These are phyloP conservation scores for Colletotrichum siamense DNA, from an alignment of 2,329 filamentous ascomycete genomes.

Conservation along the genomic window DNA sequence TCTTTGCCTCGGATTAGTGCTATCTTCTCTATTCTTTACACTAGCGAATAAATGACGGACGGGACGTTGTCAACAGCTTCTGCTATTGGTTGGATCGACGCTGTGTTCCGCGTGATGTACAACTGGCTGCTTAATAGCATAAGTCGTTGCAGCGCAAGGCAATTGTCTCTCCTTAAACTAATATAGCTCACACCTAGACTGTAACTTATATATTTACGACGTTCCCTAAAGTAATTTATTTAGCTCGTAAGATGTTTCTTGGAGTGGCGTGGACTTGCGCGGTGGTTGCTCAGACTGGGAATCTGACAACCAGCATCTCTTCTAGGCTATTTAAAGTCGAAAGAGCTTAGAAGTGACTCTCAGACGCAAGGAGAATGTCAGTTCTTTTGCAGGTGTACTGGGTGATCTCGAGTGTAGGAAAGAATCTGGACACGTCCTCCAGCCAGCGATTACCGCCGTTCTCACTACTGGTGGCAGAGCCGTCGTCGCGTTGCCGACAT, in stretches of 20 bases:
- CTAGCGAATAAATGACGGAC: not conserved
- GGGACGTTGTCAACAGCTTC: accelerated
- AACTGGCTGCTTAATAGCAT: not conserved
- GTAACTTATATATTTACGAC: not conserved
- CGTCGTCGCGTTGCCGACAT: accelerated
- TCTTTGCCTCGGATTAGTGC: accelerated
- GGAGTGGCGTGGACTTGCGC: too few species aligned
- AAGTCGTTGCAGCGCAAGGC: too few species aligned
- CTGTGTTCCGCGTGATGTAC: not conserved
- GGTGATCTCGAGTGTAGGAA: not conserved
- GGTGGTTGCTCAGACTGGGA: too few species aligned
- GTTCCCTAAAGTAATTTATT: too few species aligned
- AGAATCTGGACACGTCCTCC: not conserved
- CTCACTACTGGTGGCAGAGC: not conserved
- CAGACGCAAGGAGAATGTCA: too few species aligned
- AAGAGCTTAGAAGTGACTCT: not conserved
- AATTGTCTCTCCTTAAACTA: not conserved
- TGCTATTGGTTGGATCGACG: not conserved
- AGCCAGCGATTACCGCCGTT: not conserved
- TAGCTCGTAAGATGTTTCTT: too few species aligned
- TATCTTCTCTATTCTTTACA: not conserved
- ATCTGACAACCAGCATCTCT: too few species aligned
- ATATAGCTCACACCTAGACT: not conserved
- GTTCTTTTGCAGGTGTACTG: not conserved
- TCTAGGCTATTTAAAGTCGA: not conserved